These are phyloP conservation scores for Lenwebbia sp. DNA, from an alignment of 345 rosid genomes.

Conservation along the genomic window DNA sequence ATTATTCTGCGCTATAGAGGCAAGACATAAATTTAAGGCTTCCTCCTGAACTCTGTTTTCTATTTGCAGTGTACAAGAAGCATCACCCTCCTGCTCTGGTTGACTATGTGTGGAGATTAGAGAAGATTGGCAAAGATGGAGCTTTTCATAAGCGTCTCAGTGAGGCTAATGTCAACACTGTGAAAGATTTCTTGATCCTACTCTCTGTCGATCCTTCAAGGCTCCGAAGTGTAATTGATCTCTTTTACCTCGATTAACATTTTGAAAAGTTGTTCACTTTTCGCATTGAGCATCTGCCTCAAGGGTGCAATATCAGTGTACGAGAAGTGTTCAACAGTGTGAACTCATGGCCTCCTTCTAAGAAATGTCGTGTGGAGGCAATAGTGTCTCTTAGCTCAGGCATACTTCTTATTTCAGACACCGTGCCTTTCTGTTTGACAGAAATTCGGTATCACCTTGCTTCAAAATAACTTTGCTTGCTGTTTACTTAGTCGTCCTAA, in stretches of 20 bases:
- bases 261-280: neutral
- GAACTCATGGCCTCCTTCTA: neutral
- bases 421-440: neutral
- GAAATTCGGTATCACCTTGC: neutral
- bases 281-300: neutral
- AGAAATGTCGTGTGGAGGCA: neutral
- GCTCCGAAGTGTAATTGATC: constrained; percentile 60
- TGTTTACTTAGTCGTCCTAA: neutral
- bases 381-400: neutral
- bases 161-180: constrained; percentile 49
- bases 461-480: neutral
- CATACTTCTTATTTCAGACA: neutral
- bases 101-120: constrained; percentile 95
- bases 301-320: neutral
- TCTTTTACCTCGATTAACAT: neutral
- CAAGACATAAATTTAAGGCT: neutral
- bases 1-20: neutral
- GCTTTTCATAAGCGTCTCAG: constrained; percentile 84
- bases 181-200: constrained; percentile 76
- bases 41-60: neutral
- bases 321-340: neutral
- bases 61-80: constrained; percentile 81
- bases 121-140: constrained; percentile 97
- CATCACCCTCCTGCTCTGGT: constrained; percentile 74
- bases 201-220: constrained; percentile 54